These are phyloP conservation scores for Gracilaria domingensis DNA, from an alignment of 23 red algal genomes.

Conservation along the genomic window DNA sequence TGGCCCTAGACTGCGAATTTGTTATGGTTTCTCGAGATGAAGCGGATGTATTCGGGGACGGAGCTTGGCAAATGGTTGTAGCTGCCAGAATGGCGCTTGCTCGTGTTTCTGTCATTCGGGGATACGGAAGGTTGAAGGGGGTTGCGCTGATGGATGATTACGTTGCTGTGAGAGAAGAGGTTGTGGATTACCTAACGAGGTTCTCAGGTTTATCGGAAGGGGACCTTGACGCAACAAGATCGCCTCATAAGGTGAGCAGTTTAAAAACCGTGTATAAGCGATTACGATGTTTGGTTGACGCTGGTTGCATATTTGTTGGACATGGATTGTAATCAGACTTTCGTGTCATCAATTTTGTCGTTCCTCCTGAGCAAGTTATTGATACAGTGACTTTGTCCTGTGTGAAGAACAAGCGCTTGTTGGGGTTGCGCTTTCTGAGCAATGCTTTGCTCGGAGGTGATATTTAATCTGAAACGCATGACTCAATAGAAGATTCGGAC, in stretches of 20 bases:
- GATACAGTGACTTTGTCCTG: conserved; percentile 94
- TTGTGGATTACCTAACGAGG: conserved; percentile 90
- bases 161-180: conserved; percentile 69
- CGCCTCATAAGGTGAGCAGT: conserved; percentile 66
- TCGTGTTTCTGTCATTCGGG: conserved; percentile 89
- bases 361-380: conserved; percentile 83
- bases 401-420: conserved; percentile 60
- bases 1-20: conserved; percentile 95
- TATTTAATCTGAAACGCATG: conserved; percentile 81
- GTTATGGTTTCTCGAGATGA: conserved; percentile 84
- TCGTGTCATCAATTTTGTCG: conserved; percentile 88
- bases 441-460: conserved; percentile 65
- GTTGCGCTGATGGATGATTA: conserved; percentile 94
- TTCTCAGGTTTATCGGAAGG: conserved; percentile 82
- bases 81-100: conserved; percentile 79
- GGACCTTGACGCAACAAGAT: conserved; percentile 76
- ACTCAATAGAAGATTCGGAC: conserved; percentile 92
- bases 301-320: conserved; percentile 90
- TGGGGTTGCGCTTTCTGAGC: conserved; percentile 77
- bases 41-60: conserved; percentile 79
- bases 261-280: conserved; percentile 90
- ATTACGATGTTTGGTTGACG: conserved; percentile 80
- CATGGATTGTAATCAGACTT: conserved; percentile 96
- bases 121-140: conserved; percentile 59
- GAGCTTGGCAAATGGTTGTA: conserved; percentile 71